Base-by-base conservation (phyloP, 2,329 filamentous ascomycete species). In the Ilyonectria mors-panacis region DNA sequence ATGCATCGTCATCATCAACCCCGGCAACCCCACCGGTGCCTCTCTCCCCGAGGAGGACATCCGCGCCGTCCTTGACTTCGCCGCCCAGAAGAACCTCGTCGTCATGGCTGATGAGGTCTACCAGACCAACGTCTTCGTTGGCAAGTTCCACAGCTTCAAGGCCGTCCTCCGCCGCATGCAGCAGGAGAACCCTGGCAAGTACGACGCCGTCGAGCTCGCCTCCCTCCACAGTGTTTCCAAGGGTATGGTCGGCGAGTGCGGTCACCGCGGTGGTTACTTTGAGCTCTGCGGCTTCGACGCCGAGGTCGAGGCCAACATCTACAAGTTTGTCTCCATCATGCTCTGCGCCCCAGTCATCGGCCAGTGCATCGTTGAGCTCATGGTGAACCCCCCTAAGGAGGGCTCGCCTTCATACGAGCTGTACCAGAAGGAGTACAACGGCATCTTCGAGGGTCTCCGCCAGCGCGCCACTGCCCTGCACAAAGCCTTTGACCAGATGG, bases 161-260 rank as follows among this genome's bases (percentile, higher is more conserved):
- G 91, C 93, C 76, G 91, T 92, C 45, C 89, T 99, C 57, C 90
- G 95, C 70, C 87, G 92, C 74, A 85, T 98, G 76, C 95, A 98
- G 81, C 86, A 92, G 80, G 88, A 92, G 78, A 82, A 86, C 50
- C 89, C 92, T 1, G 93, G 90, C 77, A 91, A 90, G 80, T 98
- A 94, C 83, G 93, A 97, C 82, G 81, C 89, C 73, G 86, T 99
- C 67, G 95, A 98, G 85, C 89, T 99, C 65, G 95, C 92, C 55
- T 97, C 94, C 59, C 87, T 99, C 72, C 95, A 99, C 87, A 95
- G 92, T 76, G 88, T 97, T 63, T 97, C 94, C 79, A 99, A 99
- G 89, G 96, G 96, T 77, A 98, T 99, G 95, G 93, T 98, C 9
- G 96, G 96, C 78, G 96, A 99, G 86, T 99, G 96, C 81, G 96